These are phyloP conservation scores for Arthroderma sp. DNA, from an alignment of 2,329 filamentous ascomycete species.

Conservation along the genomic window DNA sequence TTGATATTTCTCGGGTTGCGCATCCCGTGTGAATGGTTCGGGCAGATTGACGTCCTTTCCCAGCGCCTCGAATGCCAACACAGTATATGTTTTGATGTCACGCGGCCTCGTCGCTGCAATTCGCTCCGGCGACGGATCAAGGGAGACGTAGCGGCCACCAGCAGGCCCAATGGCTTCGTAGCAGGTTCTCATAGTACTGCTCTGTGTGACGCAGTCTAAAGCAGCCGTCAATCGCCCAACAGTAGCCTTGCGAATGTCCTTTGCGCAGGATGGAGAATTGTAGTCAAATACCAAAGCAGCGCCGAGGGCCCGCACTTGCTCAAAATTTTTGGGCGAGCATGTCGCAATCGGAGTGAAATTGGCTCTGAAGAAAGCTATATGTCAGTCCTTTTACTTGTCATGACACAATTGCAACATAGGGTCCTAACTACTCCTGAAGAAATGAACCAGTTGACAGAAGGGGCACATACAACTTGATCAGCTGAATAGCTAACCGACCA, in stretches of 20 bases:
- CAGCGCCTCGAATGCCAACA: not conserved
- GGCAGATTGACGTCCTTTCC: not conserved
- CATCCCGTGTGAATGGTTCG: not conserved
- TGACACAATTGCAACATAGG: no score
- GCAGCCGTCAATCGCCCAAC: slow-evolving; percentile 5
- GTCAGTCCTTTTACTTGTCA: no score
- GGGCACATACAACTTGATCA: slow-evolving; percentile 12
- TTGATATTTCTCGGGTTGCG: not conserved
- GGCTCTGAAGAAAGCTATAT: not conserved
- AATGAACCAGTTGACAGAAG: no score
- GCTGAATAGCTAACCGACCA: slow-evolving; percentile 26
- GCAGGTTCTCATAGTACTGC: slow-evolving; percentile 11
- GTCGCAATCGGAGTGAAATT: slow-evolving; percentile 23
- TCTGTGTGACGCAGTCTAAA: slow-evolving; percentile 8
- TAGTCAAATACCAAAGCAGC: slow-evolving; percentile 22
- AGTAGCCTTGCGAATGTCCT: slow-evolving; percentile 12
- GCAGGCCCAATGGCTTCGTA: slow-evolving; percentile 13
- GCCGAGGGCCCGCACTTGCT: slow-evolving; percentile 21
- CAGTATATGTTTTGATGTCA: not conserved
- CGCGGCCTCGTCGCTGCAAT: not conserved
- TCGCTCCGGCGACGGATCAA: slow-evolving; percentile 8
- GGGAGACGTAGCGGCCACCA: slow-evolving; percentile 12
- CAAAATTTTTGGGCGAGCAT: slow-evolving; percentile 22
- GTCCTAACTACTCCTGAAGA: not conserved
- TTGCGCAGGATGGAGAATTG: slow-evolving; percentile 9